These are phyloP conservation scores for Scytalidium sp. DNA, from an alignment of 2,329 filamentous ascomycete genomes.

Conservation along the genomic window DNA sequence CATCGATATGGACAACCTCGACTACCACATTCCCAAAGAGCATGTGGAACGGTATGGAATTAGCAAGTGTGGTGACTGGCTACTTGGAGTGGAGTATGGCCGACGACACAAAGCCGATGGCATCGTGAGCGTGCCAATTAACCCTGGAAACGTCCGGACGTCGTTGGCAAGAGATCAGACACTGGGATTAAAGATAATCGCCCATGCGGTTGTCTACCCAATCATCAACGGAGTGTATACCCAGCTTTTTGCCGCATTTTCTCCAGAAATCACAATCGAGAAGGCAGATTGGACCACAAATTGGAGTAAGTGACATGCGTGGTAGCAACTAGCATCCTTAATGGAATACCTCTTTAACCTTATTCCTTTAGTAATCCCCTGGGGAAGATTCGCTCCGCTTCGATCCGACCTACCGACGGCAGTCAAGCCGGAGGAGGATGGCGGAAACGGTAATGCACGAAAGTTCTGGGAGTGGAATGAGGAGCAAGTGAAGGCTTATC, in stretches of 20 bases:
- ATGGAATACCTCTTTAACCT: too few species aligned
- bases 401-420: conserved; percentile 29
- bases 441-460: conserved; percentile 33
- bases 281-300: too few species aligned
- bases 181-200: conserved; percentile 6
- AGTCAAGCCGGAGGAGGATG: conserved; percentile 31
- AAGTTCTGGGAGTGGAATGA: conserved; percentile 45
- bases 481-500: conserved; percentile 31
- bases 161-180: conserved; percentile 13
- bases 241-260: conserved; percentile 25
- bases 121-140: conserved; percentile 14
- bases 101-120: not conserved
- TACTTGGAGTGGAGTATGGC: conserved; percentile 22
- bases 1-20: too few species aligned
- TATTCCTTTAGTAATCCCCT: conserved; percentile 38
- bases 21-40: too few species aligned
- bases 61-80: too few species aligned
- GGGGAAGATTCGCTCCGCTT: conserved; percentile 37
- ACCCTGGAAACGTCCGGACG: conserved; percentile 25
- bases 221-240: conserved; percentile 26
- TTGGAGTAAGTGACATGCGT: too few species aligned
- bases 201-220: conserved; percentile 12
- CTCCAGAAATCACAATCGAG: conserved; percentile 20
- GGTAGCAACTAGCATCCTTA: too few species aligned
- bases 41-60: conserved; percentile 16